Conservation (phyloP, 139 green algal species). For the Chlamydomonas incerta region DNA sequence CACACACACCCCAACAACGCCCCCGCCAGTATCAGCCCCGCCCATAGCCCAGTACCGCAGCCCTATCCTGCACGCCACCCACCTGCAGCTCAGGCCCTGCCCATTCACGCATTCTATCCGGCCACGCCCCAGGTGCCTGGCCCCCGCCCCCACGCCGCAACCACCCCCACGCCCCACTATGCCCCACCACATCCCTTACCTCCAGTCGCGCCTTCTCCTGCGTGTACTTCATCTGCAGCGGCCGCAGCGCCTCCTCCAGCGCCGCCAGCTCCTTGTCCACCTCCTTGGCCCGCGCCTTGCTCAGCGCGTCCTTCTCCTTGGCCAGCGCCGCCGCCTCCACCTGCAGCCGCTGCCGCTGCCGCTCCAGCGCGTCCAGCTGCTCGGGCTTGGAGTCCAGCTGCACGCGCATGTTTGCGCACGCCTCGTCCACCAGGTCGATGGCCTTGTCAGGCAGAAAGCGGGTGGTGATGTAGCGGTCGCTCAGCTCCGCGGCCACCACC, state of each 20-base stretch:
- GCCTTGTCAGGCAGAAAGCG: slow-evolving; percentile 93
- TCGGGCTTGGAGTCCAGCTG: slow-evolving; percentile 79
- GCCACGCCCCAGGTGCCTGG: too few species aligned
- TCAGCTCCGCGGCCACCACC: slow-evolving; percentile 72
- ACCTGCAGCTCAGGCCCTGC: too few species aligned
- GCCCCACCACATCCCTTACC: slow-evolving; percentile 27
- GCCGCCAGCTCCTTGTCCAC: slow-evolving; percentile 73
- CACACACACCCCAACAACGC: too few species aligned
- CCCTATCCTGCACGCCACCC: too few species aligned
- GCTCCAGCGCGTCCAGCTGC: slow-evolving; percentile 87
- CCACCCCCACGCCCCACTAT: neutral
- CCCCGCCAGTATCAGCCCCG: too few species aligned
- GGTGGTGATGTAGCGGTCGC: slow-evolving; percentile 69
- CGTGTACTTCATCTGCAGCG: slow-evolving; percentile 83
- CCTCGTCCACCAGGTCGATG: slow-evolving; percentile 74
- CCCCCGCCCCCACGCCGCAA: too few species aligned
- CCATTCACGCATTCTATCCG: too few species aligned
- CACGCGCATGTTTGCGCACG: slow-evolving; percentile 63
- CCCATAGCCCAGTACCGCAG: too few species aligned
- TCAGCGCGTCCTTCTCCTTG: slow-evolving; percentile 89
- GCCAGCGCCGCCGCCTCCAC: slow-evolving; percentile 85
- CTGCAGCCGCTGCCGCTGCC: slow-evolving; percentile 73
- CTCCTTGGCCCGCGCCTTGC: slow-evolving; percentile 70
- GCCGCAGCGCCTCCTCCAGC: slow-evolving; percentile 83
- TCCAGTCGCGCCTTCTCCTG: slow-evolving; percentile 86